These are phyloP conservation scores for Grosmannia clavigera DNA, from an alignment of 2,329 filamentous ascomycete species.

Conservation along the genomic window DNA sequence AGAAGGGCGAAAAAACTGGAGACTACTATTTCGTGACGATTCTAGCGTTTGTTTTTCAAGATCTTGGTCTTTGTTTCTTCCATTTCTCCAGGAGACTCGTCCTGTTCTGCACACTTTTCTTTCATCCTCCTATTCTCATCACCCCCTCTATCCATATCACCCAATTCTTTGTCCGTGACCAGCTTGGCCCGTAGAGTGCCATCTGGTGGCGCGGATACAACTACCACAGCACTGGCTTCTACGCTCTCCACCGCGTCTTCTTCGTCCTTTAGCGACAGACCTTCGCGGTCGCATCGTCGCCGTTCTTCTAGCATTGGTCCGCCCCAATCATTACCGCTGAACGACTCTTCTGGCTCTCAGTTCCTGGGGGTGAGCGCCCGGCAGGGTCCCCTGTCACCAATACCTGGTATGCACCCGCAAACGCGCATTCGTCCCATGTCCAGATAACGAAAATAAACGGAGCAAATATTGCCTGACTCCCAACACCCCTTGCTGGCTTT, in stretches of 20 bases:
- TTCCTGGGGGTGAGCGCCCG: slow-evolving; percentile 27
- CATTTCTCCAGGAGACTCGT: background rate
- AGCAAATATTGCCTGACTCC: background rate
- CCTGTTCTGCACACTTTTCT: background rate
- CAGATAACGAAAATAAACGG: background rate
- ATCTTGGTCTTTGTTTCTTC: slow-evolving; percentile 7
- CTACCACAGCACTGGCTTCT: slow-evolving; percentile 36
- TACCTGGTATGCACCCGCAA: slow-evolving; percentile 36
- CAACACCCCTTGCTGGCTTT: background rate
- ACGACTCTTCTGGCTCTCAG: slow-evolving; percentile 19
- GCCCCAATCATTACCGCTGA: slow-evolving; percentile 20
- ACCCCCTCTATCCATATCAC: background rate
- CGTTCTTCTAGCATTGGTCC: slow-evolving; percentile 13
- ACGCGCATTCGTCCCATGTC: too few species aligned
- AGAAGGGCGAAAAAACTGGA: slow-evolving; percentile 6
- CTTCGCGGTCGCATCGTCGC: slow-evolving; percentile 34
- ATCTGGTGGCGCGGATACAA: slow-evolving; percentile 15
- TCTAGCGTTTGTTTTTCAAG: slow-evolving; percentile 10
- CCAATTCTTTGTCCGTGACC: slow-evolving; percentile 6
- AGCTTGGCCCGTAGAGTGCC: slow-evolving; percentile 14
- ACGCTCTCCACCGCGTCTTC: slow-evolving; percentile 35
- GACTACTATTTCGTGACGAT: slow-evolving; percentile 7
- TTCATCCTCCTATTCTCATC: background rate
- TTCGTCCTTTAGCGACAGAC: slow-evolving; percentile 40
- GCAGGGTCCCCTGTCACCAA: slow-evolving; percentile 34